phyloP scores from a whole-genome alignment of 1,139 yeast species.

The Geotrichum fermentans region DNA sequence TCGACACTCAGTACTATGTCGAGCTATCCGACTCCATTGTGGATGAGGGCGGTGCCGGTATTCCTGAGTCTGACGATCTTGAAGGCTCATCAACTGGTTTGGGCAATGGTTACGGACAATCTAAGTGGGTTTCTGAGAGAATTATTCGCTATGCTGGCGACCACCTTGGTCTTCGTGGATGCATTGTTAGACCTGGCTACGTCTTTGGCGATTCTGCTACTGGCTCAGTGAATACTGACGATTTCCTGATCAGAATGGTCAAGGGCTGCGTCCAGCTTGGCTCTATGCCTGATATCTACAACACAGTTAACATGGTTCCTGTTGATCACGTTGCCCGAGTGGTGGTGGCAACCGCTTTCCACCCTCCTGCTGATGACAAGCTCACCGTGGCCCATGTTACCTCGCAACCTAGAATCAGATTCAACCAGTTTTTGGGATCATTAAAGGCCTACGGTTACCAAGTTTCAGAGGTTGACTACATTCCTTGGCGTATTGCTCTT shows the following conservation, averaged over 20 bases:
- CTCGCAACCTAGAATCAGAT: slow-evolving; percentile 85
- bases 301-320: slow-evolving; percentile 93
- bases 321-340: slow-evolving; percentile 97
- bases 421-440: slow-evolving; percentile 66
- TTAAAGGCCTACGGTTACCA: slow-evolving; percentile 68
- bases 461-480: slow-evolving; percentile 59
- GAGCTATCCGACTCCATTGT: slow-evolving; percentile 66
- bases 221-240: slow-evolving; percentile 93
- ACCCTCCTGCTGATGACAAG: slow-evolving; percentile 54
- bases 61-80: slow-evolving; percentile 77
- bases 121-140: slow-evolving; percentile 96
- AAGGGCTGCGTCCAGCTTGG: slow-evolving; percentile 93
- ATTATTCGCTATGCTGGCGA: slow-evolving; percentile 82
- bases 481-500: slow-evolving; percentile 69
- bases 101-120: slow-evolving; percentile 92
- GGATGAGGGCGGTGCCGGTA: slow-evolving; percentile 62
- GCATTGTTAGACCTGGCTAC: slow-evolving; percentile 92
- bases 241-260: slow-evolving; percentile 86
- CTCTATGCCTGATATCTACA: slow-evolving; percentile 73
- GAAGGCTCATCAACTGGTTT: slow-evolving; percentile 75
- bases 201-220: slow-evolving; percentile 80
- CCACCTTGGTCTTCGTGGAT: slow-evolving; percentile 71
- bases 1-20: slow-evolving; percentile 79
- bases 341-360: slow-evolving; percentile 74
- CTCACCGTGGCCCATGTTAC: slow-evolving; percentile 91